These are phyloP conservation scores for Pelagophyceae sp. DNA, from an alignment of 352 stramenopile species.

Conservation along the genomic window DNA sequence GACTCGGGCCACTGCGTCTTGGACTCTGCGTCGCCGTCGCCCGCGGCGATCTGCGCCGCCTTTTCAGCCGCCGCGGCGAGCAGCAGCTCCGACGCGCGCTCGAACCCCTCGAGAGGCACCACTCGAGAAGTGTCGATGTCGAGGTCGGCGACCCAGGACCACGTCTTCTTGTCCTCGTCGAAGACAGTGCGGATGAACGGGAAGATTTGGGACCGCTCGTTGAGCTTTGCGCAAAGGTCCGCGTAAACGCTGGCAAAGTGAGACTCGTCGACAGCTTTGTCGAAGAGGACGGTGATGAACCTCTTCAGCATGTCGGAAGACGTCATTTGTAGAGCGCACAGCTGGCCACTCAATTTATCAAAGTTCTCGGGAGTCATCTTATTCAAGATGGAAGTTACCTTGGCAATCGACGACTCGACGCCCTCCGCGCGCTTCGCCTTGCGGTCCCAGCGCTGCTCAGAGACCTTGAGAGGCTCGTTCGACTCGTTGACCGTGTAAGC, in stretches of 20 bases:
- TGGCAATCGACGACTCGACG: neutral
- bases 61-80: neutral
- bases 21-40: neutral
- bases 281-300: constrained; percentile 75
- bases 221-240: constrained; percentile 66
- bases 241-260: constrained; percentile 80
- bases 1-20: neutral
- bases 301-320: constrained; percentile 75
- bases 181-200: constrained; percentile 70
- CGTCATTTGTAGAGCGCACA: constrained; percentile 71
- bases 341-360: constrained; percentile 59
- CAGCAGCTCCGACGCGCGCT: constrained; percentile 14
- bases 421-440: neutral
- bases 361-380: constrained; percentile 87
- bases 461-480: neutral
- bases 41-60: neutral
- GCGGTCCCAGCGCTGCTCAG: neutral
- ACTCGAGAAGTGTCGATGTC: constrained; percentile 15
- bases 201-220: constrained; percentile 63
- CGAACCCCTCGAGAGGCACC: constrained; percentile 18
- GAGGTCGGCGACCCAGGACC: constrained; percentile 12
- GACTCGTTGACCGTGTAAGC: too few relatives aligned
- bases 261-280: constrained; percentile 75
- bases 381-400: constrained; percentile 80
- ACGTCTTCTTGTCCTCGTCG: constrained; percentile 57